These are phyloP conservation scores for Garcia nutans DNA, from an alignment of 345 rosid genomes.

Conservation along the genomic window DNA sequence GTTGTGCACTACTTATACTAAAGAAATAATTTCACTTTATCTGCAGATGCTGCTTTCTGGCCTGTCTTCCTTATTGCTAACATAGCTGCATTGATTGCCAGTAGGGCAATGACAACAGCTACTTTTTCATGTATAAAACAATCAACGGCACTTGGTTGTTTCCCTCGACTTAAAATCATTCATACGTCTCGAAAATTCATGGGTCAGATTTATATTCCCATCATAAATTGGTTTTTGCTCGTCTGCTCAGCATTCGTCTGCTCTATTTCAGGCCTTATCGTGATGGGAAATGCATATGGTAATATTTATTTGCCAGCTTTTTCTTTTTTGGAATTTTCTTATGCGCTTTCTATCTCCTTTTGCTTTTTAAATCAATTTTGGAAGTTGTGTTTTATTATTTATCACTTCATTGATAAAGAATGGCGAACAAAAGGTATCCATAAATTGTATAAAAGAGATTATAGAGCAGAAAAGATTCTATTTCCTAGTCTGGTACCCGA, in stretches of 20 bases:
- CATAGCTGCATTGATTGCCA: constrained; percentile 91
- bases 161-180: constrained; percentile 95
- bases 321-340: background rate
- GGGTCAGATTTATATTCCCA: constrained; percentile 99
- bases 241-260: constrained; percentile 75
- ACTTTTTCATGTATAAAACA: constrained; percentile 99
- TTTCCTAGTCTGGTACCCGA: background rate
- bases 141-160: constrained; percentile 93
- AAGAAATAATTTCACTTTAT: constrained; percentile 19
- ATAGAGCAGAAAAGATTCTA: background rate
- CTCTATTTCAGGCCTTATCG: constrained; percentile 75
- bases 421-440: background rate
- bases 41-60: constrained; percentile 83
- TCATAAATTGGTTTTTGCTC: constrained; percentile 96
- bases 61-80: constrained; percentile 81
- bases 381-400: background rate
- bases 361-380: background rate
- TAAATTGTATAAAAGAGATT: background rate
- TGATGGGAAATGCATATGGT: constrained; percentile 99
- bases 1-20: background rate
- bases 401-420: background rate
- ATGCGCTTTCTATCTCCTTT: background rate
- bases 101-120: constrained; percentile 99
- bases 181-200: constrained; percentile 98
- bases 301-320: constrained; percentile 33